phyloP scores from a whole-genome alignment of 345 rosid species.

The thale cress (Arabidopsis thaliana) region DNA sequence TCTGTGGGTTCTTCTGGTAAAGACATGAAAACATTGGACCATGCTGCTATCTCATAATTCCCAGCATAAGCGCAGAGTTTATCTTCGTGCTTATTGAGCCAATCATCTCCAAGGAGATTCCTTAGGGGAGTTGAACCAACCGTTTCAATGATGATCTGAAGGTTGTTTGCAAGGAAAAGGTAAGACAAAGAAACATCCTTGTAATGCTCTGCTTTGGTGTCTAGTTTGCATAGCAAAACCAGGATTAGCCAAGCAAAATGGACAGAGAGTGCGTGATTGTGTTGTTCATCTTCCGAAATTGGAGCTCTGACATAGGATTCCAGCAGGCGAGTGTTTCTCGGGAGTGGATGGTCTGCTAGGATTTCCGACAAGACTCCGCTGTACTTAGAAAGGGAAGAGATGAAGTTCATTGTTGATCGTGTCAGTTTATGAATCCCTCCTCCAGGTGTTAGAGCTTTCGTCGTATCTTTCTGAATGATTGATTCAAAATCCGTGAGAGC shows the following conservation, averaged over 20 bases:
- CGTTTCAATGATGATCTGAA: slow-evolving; percentile 60
- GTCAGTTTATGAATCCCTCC: slow-evolving; percentile 82
- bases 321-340: slow-evolving; percentile 47
- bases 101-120: slow-evolving; percentile 70
- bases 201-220: slow-evolving; percentile 67
- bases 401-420: slow-evolving; percentile 65
- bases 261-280: slow-evolving; percentile 46
- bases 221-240: slow-evolving; percentile 79
- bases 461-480: slow-evolving; percentile 59
- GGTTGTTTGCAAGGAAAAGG: slow-evolving; percentile 87
- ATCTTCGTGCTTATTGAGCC: slow-evolving; percentile 60
- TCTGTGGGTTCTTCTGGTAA: slow-evolving; percentile 54
- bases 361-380: slow-evolving; percentile 59
- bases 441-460: slow-evolving; percentile 55
- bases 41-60: slow-evolving; percentile 69
- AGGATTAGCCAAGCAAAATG: slow-evolving; percentile 77
- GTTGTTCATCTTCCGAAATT: slow-evolving; percentile 38
- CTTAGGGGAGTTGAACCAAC: slow-evolving; percentile 58
- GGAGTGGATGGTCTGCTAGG: slow-evolving; percentile 56
- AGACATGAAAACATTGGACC: slow-evolving; percentile 64
- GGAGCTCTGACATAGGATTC: slow-evolving; percentile 61
- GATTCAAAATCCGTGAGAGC: slow-evolving; percentile 60
- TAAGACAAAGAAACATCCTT: slow-evolving; percentile 73
- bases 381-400: slow-evolving; percentile 66
- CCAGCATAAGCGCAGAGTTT: slow-evolving; percentile 62